These are phyloP conservation scores for Marvania coccoides DNA, from an alignment of 139 green algal genomes.

Conservation along the genomic window DNA sequence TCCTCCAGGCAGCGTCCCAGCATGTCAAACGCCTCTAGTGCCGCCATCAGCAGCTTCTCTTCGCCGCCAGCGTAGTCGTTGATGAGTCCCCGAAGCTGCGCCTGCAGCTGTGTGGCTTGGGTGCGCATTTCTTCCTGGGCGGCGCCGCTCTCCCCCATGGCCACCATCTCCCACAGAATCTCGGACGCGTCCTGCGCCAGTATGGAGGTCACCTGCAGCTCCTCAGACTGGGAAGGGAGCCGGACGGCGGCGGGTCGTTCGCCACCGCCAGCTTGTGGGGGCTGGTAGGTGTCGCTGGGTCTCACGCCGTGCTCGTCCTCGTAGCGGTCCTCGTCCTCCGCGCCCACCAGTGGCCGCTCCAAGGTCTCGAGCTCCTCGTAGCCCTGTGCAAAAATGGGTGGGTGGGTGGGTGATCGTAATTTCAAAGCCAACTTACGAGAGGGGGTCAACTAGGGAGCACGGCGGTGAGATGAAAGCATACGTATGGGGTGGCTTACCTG, in stretches of 20 bases:
- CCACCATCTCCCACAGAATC: conserved; percentile 52
- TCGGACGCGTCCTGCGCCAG: conserved; percentile 40
- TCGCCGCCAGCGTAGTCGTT: conserved; percentile 35
- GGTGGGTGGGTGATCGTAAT: too few relatives aligned
- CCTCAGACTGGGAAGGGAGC: conserved; percentile 28
- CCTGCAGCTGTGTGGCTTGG: conserved; percentile 35
- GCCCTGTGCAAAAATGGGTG: conserved; percentile 7
- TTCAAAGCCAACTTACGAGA: too few relatives aligned
- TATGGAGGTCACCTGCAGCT: conserved; percentile 23
- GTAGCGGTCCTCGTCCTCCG: conserved; percentile 15
- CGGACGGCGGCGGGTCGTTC: background rate
- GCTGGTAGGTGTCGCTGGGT: background rate
- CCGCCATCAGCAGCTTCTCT: conserved; percentile 18
- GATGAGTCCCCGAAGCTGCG: conserved; percentile 47
- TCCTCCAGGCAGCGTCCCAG: conserved; percentile 23
- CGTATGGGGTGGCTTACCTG: too few relatives aligned
- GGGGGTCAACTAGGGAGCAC: too few relatives aligned
- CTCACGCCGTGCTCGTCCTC: conserved; percentile 5
- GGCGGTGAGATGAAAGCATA: too few relatives aligned
- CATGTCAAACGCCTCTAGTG: conserved; percentile 41
- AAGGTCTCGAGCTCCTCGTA: conserved; percentile 33
- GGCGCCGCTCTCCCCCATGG: conserved; percentile 31
- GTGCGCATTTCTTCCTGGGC: conserved; percentile 33
- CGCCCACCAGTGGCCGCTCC: conserved; percentile 20
- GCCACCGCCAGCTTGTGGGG: background rate